Evolutionary conservation across 352 stramenopile species (phyloP), one percentile per base, ranked within the genome.

Genomic region (Pythium folliculosum): DNA sequence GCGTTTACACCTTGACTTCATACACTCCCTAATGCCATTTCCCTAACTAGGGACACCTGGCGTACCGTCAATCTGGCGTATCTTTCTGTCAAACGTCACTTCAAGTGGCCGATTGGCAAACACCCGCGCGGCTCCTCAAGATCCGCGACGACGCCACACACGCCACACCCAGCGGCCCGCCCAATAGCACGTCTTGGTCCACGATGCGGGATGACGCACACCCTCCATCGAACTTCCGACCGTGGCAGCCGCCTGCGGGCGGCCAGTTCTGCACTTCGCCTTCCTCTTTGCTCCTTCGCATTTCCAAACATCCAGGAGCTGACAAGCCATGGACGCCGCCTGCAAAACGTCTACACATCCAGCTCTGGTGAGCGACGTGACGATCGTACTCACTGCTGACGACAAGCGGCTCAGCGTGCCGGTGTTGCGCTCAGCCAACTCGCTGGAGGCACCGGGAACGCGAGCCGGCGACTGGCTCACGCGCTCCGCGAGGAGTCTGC

Each of bases 381-480:
- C 13, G 6, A 37, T 44, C 14, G 22, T 63, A 19, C 19, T 16
- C 13, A 63, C 40, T 16, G n/a, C 17, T 10, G 23, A 19, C 1
- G 63, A 60, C 32, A 65, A 65, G 63, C 45, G 63, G 2, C 37
- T 59, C 10, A 69, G 63, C 19, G 45, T 22, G 19, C 63, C 54
- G 5, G 50, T 60, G 12, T 23, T 70, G 4, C 63, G 55, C 23
- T 53, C 54, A 1, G 37, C 63, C 22, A 53, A 49, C 37, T 65
- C 55, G 35, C 38, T 70, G 1, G 63, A 65, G 30, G 10, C 10
- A 5, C 22, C 27, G 30, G 17, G 13, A 32, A n/a, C 44, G 27
- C 27, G 27, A 32, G 27, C 27, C 5, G 27, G 27, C 22, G 19
- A 49, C 2, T 22, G 60, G 16, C 6, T 56, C 4, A 38, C 14